Conservation (phyloP, 2,329 filamentous ascomycete species). For the Trichophyton mentagrophytes region DNA sequence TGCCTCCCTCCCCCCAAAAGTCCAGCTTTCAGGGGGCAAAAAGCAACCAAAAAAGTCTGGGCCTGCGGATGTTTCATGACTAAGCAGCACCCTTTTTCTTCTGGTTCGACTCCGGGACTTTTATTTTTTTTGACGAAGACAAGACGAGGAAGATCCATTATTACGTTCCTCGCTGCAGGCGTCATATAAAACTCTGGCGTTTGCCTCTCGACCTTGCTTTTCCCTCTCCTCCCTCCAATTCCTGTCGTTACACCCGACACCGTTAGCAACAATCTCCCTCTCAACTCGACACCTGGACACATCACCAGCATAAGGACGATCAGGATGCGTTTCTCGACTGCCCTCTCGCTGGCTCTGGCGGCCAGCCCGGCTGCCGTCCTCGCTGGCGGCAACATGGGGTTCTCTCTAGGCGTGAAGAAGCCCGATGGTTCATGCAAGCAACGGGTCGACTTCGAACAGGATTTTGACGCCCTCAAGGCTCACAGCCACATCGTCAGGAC, state of each 20-base stretch:
- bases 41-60: background rate
- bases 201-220: background rate
- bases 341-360: constrained; percentile 31
- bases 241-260: background rate
- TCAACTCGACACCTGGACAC: background rate
- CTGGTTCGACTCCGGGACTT: background rate
- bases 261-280: background rate
- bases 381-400: constrained; percentile 47
- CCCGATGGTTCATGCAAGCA: constrained; percentile 50
- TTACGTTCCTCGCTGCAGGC: background rate
- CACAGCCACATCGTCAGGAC: constrained; percentile 48
- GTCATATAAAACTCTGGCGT: constrained; percentile 2
- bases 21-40: background rate
- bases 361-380: constrained; percentile 38
- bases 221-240: background rate
- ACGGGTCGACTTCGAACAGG: constrained; percentile 48
- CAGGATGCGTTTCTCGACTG: constrained; percentile 35
- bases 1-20: too few species aligned
- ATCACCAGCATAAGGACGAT: background rate
- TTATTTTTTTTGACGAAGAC: too few species aligned
- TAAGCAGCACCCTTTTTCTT: background rate
- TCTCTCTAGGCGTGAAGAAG: constrained; percentile 54
- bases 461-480: constrained; percentile 49
- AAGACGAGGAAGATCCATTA: background rate
- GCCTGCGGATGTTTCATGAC: background rate